These are phyloP conservation scores for Candida awuae DNA, from an alignment of 805 yeast species.

Conservation along the genomic window DNA sequence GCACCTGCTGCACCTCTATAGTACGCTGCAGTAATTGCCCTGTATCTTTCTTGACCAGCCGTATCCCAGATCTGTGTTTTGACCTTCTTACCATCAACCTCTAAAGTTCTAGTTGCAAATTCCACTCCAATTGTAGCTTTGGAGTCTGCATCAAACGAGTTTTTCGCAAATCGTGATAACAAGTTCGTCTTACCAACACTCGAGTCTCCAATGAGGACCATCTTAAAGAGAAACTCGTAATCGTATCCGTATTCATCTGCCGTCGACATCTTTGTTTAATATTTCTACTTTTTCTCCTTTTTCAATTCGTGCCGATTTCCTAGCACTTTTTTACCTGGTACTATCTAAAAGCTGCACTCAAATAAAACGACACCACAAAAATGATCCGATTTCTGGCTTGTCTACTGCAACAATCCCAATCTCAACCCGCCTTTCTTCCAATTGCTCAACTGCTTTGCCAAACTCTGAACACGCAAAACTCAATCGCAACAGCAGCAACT, in stretches of 20 bases:
- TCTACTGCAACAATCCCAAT: no score
- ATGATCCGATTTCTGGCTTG: no score
- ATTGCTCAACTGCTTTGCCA: no score
- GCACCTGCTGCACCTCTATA: constrained; percentile 99
- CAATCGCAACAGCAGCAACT: no score
- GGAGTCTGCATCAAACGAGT: constrained; percentile 90
- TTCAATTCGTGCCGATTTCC: neutral
- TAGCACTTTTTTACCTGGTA: neutral
- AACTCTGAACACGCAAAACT: no score
- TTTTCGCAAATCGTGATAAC: constrained; percentile 86
- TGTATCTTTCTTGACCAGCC: constrained; percentile 97
- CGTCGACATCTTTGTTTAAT: constrained; percentile 3
- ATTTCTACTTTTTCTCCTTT: no score
- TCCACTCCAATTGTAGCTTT: constrained; percentile 97
- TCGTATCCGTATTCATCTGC: constrained; percentile 56
- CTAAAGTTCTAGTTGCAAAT: constrained; percentile 92
- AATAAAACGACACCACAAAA: no score
- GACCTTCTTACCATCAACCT: constrained; percentile 73
- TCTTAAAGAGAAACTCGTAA: constrained; percentile 87
- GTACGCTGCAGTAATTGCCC: constrained; percentile 96
- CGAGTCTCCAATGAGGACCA: constrained; percentile 93
- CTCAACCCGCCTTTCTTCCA: no score
- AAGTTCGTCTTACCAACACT: constrained; percentile 96
- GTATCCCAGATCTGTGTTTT: constrained; percentile 98
- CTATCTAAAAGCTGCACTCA: no score